Percentiles rank a stretch among this genome's conserved stretches.
These are phyloP conservation scores for Bertia moriformis DNA, from an alignment of 2,329 filamentous ascomycete genomes.

Conservation along the genomic window DNA sequence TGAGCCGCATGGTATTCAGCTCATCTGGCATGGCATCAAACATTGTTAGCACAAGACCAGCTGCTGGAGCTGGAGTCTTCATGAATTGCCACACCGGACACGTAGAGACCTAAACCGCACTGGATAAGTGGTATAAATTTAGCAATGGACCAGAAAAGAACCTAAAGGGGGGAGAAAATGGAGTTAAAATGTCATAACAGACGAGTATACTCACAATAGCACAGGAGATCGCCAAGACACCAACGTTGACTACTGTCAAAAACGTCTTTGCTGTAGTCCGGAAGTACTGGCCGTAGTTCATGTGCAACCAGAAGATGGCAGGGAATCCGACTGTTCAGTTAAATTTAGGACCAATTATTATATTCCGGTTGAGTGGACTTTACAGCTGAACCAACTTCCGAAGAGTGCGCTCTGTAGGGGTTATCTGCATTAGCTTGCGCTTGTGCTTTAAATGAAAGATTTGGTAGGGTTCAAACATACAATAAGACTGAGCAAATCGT, in stretches of 20 bases:
- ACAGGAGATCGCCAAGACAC: not conserved
- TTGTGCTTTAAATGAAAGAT: too few relatives aligned
- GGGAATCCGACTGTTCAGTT: not conserved
- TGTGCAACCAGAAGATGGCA: not conserved
- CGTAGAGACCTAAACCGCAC: not conserved
- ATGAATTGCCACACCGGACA: not conserved
- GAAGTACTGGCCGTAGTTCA: not conserved
- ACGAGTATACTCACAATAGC: not conserved
- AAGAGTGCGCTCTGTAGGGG: slow-evolving; percentile 1
- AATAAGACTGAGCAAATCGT: not conserved
- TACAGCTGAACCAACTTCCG: slow-evolving; percentile 1
- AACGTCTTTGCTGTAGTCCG: not conserved
- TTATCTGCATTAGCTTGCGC: not conserved
- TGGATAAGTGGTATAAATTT: not conserved
- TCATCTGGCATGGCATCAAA: too few relatives aligned
- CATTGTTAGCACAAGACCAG: not conserved
- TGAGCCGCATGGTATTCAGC: too few relatives aligned
- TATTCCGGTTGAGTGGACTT: too few relatives aligned
- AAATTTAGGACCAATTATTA: not conserved
- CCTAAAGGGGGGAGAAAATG: too few relatives aligned
- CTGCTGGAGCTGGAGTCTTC: not conserved
- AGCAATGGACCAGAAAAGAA: too few relatives aligned
- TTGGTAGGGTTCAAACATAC: not conserved
- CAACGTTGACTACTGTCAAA: not conserved
- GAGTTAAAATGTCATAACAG: too few relatives aligned